Evolutionary conservation across 257 asterid genomes (phyloP), one percentile per base, ranked within the genome.

Genomic region (Solanum sejunctum): DNA sequence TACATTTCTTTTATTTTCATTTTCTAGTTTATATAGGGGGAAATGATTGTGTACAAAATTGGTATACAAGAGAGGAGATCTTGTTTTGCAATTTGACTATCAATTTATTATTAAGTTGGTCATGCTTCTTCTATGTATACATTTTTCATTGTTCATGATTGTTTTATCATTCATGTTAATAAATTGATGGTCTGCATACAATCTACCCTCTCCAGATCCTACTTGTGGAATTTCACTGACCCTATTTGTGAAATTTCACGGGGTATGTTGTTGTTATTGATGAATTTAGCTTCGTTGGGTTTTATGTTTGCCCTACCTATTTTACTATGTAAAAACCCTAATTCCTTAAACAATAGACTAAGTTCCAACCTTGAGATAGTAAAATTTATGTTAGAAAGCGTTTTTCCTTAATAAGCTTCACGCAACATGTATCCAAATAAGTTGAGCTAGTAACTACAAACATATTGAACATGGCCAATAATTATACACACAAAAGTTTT

Each of bases 31-130:
- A 60, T 61, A 56, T 52, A 51, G 83, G 86, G 77, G 81, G 1
- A 56, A 51, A 52, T 36, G 86, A 52, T 60, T 72, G 81, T 89
- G 85, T 87, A 86, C 84, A 89, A 61, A 87, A 17, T 69, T 70
- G 94, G 90, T 91, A 89, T 91, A 91, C 87, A 87, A 87, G 90
- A 89, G 91, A 80, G 89, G 89, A 83, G 87, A 73, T 84, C 84
- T 75, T 17, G 41, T 52, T 71, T 84, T 41, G 72, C 61, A 84
- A 56, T 52, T 83, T 77, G 75, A 84, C 26, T 51, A n/a, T 75
- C 61, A 16, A 75, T 51, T 32, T 20, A 47, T 41, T 43, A 45
- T 10, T 12, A 11, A 2, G 45, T 41, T 81, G 52, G 60, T 18
- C 15, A 51, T 26, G 49, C 17, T 60, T 13, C 55, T 49, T n/a